Conservation (phyloP, 768 basidiomycete genomes). For the Sistotremastrum suecicum region DNA sequence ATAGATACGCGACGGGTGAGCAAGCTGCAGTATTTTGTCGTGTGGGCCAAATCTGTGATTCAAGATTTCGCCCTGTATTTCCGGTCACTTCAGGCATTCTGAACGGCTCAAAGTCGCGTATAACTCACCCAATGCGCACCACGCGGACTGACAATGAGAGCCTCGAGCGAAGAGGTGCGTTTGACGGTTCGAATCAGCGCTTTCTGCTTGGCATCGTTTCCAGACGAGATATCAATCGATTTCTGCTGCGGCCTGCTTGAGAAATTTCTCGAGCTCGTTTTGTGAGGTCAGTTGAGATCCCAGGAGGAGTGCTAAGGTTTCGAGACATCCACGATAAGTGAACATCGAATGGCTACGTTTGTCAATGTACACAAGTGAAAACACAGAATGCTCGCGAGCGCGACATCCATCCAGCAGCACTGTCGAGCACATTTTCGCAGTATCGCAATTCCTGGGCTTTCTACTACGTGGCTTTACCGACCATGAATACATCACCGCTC, state of each 20-base stretch:
- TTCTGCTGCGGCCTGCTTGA: slow-evolving; percentile 37
- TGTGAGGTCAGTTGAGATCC: slow-evolving; percentile 25
- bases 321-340: too few relatives aligned
- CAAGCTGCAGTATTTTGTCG: slow-evolving; percentile 91
- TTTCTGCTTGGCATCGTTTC: slow-evolving; percentile 58
- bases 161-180: slow-evolving; percentile 81
- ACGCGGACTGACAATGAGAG: slow-evolving; percentile 83
- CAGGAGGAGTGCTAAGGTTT: too few relatives aligned
- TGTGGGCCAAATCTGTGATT: slow-evolving; percentile 90
- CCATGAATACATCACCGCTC: too few relatives aligned
- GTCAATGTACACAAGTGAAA: too few relatives aligned
- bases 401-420: too few relatives aligned
- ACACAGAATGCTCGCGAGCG: too few relatives aligned
- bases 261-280: slow-evolving; percentile 34
- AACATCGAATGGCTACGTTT: too few relatives aligned
- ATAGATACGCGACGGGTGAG: slow-evolving; percentile 80
- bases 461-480: too few relatives aligned
- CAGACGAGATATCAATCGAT: slow-evolving; percentile 67
- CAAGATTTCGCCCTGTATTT: slow-evolving; percentile 62
- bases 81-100: background rate
- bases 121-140: slow-evolving; percentile 72
- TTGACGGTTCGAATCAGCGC: slow-evolving; percentile 75
- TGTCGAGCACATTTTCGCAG: too few relatives aligned
- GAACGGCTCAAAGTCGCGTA: background rate
- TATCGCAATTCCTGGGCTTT: too few relatives aligned